These are phyloP conservation scores for Asterophora parasitica DNA, from an alignment of 768 basidiomycete genomes.

Conservation along the genomic window DNA sequence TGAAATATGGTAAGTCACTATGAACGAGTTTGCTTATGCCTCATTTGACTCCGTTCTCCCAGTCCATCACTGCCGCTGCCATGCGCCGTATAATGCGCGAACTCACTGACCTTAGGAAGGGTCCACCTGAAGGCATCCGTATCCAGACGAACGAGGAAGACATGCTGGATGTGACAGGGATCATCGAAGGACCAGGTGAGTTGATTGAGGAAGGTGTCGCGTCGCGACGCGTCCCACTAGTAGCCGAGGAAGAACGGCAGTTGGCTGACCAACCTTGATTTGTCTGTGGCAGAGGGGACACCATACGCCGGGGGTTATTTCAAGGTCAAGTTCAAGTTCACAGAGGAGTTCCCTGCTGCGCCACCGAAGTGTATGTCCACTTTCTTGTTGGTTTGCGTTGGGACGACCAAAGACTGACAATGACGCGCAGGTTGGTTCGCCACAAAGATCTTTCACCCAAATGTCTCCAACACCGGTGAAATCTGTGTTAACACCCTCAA, in stretches of 20 bases:
- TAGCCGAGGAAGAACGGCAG: constrained; percentile 4
- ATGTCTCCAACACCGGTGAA: constrained; percentile 84
- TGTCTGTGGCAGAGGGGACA: constrained; percentile 43
- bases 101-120: constrained; percentile 71
- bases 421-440: constrained; percentile 67
- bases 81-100: constrained; percentile 89
- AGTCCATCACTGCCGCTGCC: constrained; percentile 49
- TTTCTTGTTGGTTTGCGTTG: background rate
- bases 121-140: constrained; percentile 90
- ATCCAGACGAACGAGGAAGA: constrained; percentile 84
- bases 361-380: constrained; percentile 82
- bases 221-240: constrained; percentile 15
- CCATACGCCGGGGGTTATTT: constrained; percentile 68
- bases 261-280: constrained; percentile 23
- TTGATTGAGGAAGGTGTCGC: constrained; percentile 11
- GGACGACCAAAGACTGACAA: constrained; percentile 7
- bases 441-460: constrained; percentile 97
- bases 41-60: background rate
- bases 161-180: constrained; percentile 80
- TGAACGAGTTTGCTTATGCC: background rate
- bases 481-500: constrained; percentile 97
- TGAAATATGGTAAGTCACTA: constrained; percentile 15
- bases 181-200: constrained; percentile 88
- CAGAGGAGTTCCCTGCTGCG: constrained; percentile 87
- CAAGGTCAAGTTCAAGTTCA: constrained; percentile 81